Evolutionary conservation across 176 grass and related monocot genomes (phyloP).

Genomic region (Chrysopogon serrulatus): DNA sequence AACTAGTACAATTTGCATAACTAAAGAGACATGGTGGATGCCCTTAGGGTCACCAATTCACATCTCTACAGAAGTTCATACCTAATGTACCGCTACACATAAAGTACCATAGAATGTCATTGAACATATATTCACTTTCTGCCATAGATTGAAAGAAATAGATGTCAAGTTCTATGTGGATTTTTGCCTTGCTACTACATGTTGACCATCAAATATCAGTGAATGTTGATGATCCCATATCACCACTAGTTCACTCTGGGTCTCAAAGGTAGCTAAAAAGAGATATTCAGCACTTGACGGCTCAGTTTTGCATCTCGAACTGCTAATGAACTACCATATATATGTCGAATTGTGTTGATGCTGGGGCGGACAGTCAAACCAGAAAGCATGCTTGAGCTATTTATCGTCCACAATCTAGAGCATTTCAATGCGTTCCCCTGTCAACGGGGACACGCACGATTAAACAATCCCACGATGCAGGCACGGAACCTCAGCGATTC

Average conservation of each 20-base stretch:
- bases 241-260: not conserved
- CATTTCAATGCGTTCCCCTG: not conserved
- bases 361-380: not conserved
- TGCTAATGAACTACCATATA: not conserved
- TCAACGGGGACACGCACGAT: not conserved
- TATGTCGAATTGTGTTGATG: not conserved
- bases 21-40: not conserved
- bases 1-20: not conserved
- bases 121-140: not conserved
- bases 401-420: not conserved
- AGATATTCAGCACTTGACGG: not conserved
- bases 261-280: not conserved
- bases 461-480: not conserved
- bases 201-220: not conserved
- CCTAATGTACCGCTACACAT: not conserved
- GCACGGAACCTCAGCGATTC: not conserved
- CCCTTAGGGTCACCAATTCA: not conserved
- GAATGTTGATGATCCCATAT: not conserved
- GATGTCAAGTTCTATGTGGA: not conserved
- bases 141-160: not conserved
- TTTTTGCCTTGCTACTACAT: not conserved
- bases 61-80: not conserved
- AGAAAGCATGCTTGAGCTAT: not conserved
- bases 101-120: not conserved
- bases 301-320: not conserved